These are phyloP conservation scores for Dispira simplex DNA, from an alignment of 192 early-diverging fungal species.

Conservation along the genomic window DNA sequence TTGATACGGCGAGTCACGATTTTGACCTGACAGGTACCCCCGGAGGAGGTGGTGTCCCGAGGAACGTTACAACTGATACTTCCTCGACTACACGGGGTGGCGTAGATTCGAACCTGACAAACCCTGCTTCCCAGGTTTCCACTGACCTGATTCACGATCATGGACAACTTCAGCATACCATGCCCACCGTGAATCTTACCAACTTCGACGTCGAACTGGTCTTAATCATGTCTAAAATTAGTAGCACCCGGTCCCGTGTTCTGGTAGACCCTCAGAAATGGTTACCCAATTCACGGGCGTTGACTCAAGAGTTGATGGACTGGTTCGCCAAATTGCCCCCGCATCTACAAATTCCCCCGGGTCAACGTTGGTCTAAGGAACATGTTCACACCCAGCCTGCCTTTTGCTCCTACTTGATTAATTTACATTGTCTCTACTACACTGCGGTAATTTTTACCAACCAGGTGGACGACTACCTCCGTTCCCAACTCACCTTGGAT, in stretches of 20 bases:
- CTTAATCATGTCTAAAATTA: slow-evolving; percentile 4
- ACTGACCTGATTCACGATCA: background rate
- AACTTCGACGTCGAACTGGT: slow-evolving; percentile 1
- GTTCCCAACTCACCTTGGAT: background rate
- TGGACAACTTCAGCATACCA: background rate
- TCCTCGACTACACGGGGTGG: background rate
- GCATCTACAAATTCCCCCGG: slow-evolving; percentile 5
- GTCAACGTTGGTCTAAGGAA: slow-evolving; percentile 1
- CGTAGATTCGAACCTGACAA: background rate
- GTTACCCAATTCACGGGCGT: background rate
- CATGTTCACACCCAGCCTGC: background rate
- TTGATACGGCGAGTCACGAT: background rate
- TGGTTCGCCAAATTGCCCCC: slow-evolving; percentile 7
- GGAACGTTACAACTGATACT: too few species aligned
- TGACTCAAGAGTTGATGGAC: slow-evolving; percentile 3
- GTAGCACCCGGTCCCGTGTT: background rate
- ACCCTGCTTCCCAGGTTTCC: background rate
- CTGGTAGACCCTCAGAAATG: background rate
- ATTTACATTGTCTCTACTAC: slow-evolving; percentile 5
- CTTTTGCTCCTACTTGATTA: slow-evolving; percentile 4
- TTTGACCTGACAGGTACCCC: background rate
- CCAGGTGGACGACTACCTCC: background rate
- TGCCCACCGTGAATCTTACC: background rate
- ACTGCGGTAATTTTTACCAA: slow-evolving; percentile 5
- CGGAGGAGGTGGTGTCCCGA: background rate